Base-by-base conservation (phyloP, 768 basidiomycete genomes). In the Amanita phalloides region DNA sequence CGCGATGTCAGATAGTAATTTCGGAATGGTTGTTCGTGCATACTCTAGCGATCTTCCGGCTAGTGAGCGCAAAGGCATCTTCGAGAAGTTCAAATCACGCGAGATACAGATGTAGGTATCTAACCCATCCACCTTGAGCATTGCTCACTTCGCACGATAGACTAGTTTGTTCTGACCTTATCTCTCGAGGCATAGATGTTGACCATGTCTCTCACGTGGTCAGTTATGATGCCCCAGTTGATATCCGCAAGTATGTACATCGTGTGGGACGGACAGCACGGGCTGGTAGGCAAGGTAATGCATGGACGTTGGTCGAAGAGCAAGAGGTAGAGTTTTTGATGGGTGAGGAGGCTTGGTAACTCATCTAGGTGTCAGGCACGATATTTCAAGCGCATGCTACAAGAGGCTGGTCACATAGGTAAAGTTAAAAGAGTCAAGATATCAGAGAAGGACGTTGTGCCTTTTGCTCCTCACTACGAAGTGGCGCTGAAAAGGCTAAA, bases 221-320 rank as follows among this genome's bases (percentile, higher is more conserved):
- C 44, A 93, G 86, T 61, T 98, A 99, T 64, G 96, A 99, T 63
- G 84, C 81, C 2, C 94, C 96, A 7, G 77, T 96, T n/a, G 96
- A 98, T 64, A 93, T 97, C 80, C 79, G 91, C 47, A 98, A 98
- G 65, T 99, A 99, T 61, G 90, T 99, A 9, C 96, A 99, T 66
- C 85, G 96, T 49, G 95, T 94, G 7, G 96, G 96, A 20, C 77
- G 96, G 41, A 98, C 96, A 4, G 96, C 96, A 2, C 78, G 96
- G 47, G 96, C 96, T 3, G 96, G 96, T 6, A 74, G 87, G 43
- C 68, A 69, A 20, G 96, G 96, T 5, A 79, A 87, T 56, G 93
- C 94, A 2, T 99, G 95, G 95, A 88, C 87, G 1, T 67, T 98
- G 59, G 89, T 98, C 6, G 96, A 98, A 70, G 87, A 92, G 63